Base-by-base conservation (phyloP, 129 eudicot species). In the Tagetes patula region DNA sequence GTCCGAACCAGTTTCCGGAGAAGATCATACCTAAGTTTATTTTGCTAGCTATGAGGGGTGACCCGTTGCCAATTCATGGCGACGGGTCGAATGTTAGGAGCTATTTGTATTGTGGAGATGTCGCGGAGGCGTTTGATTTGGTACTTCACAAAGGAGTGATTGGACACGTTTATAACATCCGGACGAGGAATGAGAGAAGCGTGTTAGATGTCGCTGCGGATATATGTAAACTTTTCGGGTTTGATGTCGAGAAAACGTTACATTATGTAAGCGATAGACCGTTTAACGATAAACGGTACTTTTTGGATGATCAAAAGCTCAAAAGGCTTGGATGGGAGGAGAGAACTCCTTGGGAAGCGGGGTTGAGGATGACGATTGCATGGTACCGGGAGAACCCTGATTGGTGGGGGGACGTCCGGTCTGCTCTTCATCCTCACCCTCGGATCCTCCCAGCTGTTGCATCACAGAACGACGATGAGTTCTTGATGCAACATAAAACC, bases 371-470 rank as follows among this genome's bases (percentile, higher is more conserved):
- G 73, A 82, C 87, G 1, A 76, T 79, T 20, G 87, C 76, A 36
- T 82, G 89, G 89, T 85, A 85, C 40, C 64, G 68, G 0, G 60
- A 70, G 58, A 82, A 79, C 68, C 83, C 89, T 3, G 80, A 76
- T n/a, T 85, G 87, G 87, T 85, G 89, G 89, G 87, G 87, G 6
- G 72, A 85, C 34, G 75, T 85, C 4, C 61, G 81, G 37, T 78
- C 53, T 3, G 89, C 87, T 7, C 83, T 85, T 34, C 74, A 71
- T 9, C 84, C 89, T 3, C 85, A 85, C 60, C 89, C 89, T 43
- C 68, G 72, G 61, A 76, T 76, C 55, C 39, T 56, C 31, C 41
- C 70, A 30, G 14, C 42, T 3, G 31, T 74, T 6, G 71, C 80
- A 58, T 59, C 68, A 10, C 68, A 75, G 2, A 71, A 39, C 5